Base-by-base conservation (phyloP, 331 rosid genomes). In the Pyrus hybrid region DNA sequence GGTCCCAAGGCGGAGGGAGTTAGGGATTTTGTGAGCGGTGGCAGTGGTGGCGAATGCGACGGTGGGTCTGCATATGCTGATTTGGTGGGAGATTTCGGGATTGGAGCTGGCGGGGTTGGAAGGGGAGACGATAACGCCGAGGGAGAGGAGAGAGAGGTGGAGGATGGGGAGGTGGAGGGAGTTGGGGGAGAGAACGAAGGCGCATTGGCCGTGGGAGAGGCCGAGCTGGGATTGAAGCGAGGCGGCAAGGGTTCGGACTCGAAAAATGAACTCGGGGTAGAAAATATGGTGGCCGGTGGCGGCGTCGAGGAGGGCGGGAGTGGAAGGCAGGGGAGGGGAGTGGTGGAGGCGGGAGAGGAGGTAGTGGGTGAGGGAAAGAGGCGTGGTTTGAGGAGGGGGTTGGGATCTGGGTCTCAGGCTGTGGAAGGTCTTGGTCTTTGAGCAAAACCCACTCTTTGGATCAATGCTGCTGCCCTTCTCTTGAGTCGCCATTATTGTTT, bases 11-110 rank as follows among this genome's bases (percentile, higher is more conserved):
- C 28, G 71, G 30, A 81, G 75, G 10, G 61, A 8, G 4, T 33
- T 56, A 13, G 84, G 78, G 45, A 76, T 51, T 21, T 64, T 43
- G 45, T 23, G 61, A 11, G 72, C 28, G 9, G 79, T 67, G 49
- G 71, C 72, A 54, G 73, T 8, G 65, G 85, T 77, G 21, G 81
- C 72, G 79, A 81, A 81, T 25, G 82, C 82, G 73, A 81, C 12
- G 22, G 51, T 72, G 20, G 85, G 79, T 1, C 13, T 72, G 72
- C 72, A 72, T 28, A 77, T 72, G 61, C 53, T 54, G 76, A 81
- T 81, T 72, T 77, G 85, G 79, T 54, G 68, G 54, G 76, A 72
- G 26, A 81, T 61, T 25, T 81, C 85, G 11, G 71, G 17, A 0
- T 30, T 2, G 2, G 85, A 20, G 76, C 54, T 12, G 21, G 76